Evolutionary conservation across 2,329 filamentous ascomycete species (phyloP), one percentile per base, ranked within the genome.

Genomic region (Alternaria metachromatica): DNA sequence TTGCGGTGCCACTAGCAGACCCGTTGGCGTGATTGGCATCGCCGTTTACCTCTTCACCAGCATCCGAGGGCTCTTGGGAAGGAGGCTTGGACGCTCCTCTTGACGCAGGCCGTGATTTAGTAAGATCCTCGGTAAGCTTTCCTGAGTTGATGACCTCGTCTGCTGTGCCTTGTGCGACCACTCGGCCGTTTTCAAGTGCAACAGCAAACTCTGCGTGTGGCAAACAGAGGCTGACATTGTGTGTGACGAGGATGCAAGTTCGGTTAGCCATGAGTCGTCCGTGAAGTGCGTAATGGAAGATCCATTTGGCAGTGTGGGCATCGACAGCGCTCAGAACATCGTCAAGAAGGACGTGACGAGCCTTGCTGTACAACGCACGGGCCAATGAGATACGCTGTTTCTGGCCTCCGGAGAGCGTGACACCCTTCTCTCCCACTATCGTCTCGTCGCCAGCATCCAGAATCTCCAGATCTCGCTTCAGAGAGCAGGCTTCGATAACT

Each of bases 301-400:
- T 98, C 90, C 96, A 97, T 79, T 97, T 96, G 3, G 94, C 94
- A 0, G 96, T 98, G 74, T 99, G 96, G 4, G 96, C 96, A 79
- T 99, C 96, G 33, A 99, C 96, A 26, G 96, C 96, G 76, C 94
- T 97, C 46, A 99, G 86, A 67, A 96, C 97, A 79, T 99, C 96
- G 75, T 99, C 96, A 54, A 99, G 86, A 11, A 99, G 87, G 15
- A 99, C 83, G 79, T 98, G 95, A 57, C 90, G 91, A 6, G 94
- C 96, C 80, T 93, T 95, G 69, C 93, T 97, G 81, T 99, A 99
- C n/a, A 99, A 86, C 2, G 96, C 96, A 70, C 96, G 90, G n/a
- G 96, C 96, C 48, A 99, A 87, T 13, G 95, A 97, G 55, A 99
- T 98, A 62, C 96, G 90, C 80, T 99, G 96, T 82, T 98, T 98